phyloP scores from a whole-genome alignment of 1,139 yeast genomes.

The Blastobotrys malaysiensis region DNA sequence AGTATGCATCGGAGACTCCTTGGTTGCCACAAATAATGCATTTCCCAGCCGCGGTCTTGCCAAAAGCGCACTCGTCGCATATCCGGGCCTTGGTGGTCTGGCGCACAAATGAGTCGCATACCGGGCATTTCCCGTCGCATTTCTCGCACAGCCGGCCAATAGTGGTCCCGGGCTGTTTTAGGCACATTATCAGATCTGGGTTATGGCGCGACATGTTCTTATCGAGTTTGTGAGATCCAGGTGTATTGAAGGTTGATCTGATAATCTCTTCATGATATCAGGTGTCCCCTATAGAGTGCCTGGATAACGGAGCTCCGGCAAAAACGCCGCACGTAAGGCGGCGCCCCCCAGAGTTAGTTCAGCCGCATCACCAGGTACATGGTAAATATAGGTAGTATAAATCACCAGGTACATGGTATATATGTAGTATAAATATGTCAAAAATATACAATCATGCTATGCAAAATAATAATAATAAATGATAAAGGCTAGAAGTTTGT shows the following conservation, averaged over 20 bases:
- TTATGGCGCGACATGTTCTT: slow-evolving; percentile 79
- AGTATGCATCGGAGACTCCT: slow-evolving; percentile 66
- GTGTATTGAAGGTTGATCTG: too few species aligned
- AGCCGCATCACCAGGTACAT: too few species aligned
- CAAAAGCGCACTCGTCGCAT: slow-evolving; percentile 83
- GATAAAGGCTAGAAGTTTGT: not conserved
- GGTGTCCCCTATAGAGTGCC: too few species aligned
- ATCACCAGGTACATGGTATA: not conserved
- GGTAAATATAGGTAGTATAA: too few species aligned
- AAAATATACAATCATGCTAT: too few species aligned
- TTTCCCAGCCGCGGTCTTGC: slow-evolving; percentile 48
- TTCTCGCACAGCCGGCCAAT: slow-evolving; percentile 70
- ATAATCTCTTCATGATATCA: too few species aligned
- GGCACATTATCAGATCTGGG: slow-evolving; percentile 77
- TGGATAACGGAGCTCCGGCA: not conserved
- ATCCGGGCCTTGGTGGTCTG: slow-evolving; percentile 67
- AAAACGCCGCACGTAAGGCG: not conserved
- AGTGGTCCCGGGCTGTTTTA: slow-evolving; percentile 76
- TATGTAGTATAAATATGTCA: not conserved
- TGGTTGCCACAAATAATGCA: slow-evolving; percentile 71
- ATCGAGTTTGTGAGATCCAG: too few species aligned
- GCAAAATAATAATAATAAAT: not conserved
- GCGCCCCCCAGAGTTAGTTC: too few species aligned
- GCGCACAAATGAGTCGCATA: slow-evolving; percentile 81
- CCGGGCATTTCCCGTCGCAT: slow-evolving; percentile 91